These are phyloP conservation scores for Carallia pectinifolia DNA, from an alignment of 345 rosid genomes.

Conservation along the genomic window DNA sequence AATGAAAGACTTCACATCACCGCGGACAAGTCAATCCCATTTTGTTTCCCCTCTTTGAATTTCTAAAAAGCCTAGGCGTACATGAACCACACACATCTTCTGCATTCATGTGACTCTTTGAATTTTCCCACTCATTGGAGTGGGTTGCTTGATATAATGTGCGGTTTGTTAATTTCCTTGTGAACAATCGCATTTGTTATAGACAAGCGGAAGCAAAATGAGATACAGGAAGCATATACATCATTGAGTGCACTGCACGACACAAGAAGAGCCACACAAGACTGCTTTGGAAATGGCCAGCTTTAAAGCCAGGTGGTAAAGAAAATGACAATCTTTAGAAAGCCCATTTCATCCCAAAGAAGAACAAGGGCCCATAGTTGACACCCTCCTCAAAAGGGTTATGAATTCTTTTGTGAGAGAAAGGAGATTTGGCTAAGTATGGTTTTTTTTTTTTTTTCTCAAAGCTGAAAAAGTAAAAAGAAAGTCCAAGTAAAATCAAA, in stretches of 20 bases:
- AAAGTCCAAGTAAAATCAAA: constrained; percentile 16
- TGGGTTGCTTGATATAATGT: too few species aligned
- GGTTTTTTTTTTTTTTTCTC: constrained; percentile 4
- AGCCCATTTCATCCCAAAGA: neutral
- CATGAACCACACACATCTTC: neutral
- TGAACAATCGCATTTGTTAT: too few species aligned
- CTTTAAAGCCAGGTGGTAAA: too few species aligned
- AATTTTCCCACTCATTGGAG: too few species aligned
- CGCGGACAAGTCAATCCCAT: constrained; percentile 4
- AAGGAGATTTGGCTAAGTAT: neutral
- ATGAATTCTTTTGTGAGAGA: neutral
- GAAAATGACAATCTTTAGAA: neutral
- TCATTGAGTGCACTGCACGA: too few species aligned
- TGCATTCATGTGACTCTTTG: neutral
- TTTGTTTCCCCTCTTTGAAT: constrained; percentile 7
- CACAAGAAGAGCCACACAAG: too few species aligned
- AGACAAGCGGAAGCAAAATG: too few species aligned
- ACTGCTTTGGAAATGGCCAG: too few species aligned
- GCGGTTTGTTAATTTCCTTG: too few species aligned
- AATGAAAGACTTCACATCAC: constrained; percentile 41
- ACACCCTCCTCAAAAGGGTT: neutral
- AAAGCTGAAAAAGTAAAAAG: constrained; percentile 43
- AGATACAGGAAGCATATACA: too few species aligned
- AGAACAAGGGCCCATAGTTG: neutral
- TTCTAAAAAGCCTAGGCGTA: constrained; percentile 5